These are phyloP conservation scores for Triangularia setosa DNA, from an alignment of 2,329 filamentous ascomycete genomes.

Conservation along the genomic window DNA sequence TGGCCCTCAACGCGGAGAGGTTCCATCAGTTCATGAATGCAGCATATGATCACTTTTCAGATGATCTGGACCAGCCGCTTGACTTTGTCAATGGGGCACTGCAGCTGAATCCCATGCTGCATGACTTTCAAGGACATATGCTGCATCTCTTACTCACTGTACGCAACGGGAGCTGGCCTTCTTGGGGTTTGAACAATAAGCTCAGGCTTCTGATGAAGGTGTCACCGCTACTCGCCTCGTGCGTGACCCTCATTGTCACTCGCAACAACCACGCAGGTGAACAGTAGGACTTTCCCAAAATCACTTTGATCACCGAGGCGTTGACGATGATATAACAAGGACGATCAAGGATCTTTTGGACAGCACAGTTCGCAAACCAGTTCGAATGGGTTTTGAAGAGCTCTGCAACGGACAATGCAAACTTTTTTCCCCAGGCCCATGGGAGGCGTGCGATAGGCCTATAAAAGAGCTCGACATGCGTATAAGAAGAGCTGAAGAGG, in stretches of 20 bases:
- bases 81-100: conserved; percentile 7
- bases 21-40: conserved; percentile 6
- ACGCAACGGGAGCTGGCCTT: background rate
- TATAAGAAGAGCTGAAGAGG: too few relatives aligned
- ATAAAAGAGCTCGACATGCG: too few relatives aligned
- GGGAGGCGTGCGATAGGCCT: background rate
- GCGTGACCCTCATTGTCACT: background rate
- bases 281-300: background rate
- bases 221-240: background rate
- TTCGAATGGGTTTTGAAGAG: background rate
- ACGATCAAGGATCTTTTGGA: background rate
- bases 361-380: background rate
- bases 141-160: conserved; percentile 6
- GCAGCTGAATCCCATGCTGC: background rate
- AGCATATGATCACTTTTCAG: conserved; percentile 12
- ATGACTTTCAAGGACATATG: conserved; percentile 4
- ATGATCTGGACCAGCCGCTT: conserved; percentile 7
- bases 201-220: background rate
- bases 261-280: background rate
- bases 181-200: background rate
- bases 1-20: conserved; percentile 2
- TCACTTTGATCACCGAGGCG: background rate
- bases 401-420: conserved; percentile 4
- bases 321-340: background rate
- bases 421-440: too few relatives aligned